Evolutionary conservation across 306 rosid species (phyloP).

Genomic region (Prunus salicina): DNA sequence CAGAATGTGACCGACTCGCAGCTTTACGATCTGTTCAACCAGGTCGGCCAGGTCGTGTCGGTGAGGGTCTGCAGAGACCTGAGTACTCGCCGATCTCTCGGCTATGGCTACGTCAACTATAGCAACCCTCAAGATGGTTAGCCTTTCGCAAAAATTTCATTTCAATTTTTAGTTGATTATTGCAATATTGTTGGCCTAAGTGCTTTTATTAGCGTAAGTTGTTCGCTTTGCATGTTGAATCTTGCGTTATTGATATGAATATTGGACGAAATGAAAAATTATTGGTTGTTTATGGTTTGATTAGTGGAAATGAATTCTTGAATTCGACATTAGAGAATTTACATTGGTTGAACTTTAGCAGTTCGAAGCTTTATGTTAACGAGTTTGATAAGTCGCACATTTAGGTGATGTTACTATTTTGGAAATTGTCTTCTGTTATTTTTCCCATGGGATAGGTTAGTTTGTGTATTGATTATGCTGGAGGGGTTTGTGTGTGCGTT

Average conservation of each 20-base stretch:
- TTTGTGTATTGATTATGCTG: not conserved
- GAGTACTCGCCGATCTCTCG: conserved; percentile 61
- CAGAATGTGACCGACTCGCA: conserved; percentile 54
- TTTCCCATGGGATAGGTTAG: not conserved
- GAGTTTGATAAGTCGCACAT: not conserved
- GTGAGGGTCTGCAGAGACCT: conserved; percentile 73
- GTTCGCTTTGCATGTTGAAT: not conserved
- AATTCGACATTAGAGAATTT: not conserved
- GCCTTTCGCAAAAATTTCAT: conserved; percentile 2
- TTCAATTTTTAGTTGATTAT: not conserved
- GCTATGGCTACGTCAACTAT: conserved; percentile 73
- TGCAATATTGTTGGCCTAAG: not conserved
- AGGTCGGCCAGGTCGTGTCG: conserved; percentile 58
- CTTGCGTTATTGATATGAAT: not conserved
- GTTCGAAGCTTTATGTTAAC: not conserved
- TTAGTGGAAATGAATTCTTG: not conserved
- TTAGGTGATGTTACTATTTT: not conserved
- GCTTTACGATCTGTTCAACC: conserved; percentile 63
- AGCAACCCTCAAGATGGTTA: conserved; percentile 61
- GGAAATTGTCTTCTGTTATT: not conserved
- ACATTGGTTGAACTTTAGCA: not conserved
- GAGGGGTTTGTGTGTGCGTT: not conserved
- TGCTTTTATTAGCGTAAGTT: not conserved
- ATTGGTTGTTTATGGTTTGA: not conserved
- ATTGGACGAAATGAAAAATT: not conserved